phyloP scores from a whole-genome alignment of 495 filamentous ascomycete species.

The Neurospora sp. region DNA sequence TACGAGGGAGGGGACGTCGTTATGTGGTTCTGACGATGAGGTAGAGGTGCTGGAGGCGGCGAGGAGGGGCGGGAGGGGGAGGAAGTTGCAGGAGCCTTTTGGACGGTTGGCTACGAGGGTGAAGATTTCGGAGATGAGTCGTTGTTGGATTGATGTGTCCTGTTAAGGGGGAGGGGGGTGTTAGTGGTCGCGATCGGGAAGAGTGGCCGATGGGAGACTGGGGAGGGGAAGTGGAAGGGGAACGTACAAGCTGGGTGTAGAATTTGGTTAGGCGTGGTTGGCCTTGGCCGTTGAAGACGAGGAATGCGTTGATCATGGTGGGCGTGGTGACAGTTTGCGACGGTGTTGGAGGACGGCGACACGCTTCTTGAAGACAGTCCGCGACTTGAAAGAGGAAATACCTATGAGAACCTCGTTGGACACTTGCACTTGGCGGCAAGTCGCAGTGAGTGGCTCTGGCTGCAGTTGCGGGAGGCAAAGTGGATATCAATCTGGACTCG shows the following conservation, averaged over 20 bases:
- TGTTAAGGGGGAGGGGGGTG: constrained; percentile 23
- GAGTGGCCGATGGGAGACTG: background rate
- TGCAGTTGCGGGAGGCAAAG: background rate
- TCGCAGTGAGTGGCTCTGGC: background rate
- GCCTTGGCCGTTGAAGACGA: constrained; percentile 97
- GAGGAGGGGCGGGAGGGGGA: constrained; percentile 53
- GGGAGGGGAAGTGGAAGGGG: background rate
- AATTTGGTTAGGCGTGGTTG: constrained; percentile 96
- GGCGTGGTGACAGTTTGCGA: background rate
- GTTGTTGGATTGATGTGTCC: constrained; percentile 93
- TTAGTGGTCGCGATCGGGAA: constrained; percentile 4
- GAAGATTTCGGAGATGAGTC: constrained; percentile 95
- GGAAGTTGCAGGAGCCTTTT: constrained; percentile 88
- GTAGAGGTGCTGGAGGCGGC: constrained; percentile 36
- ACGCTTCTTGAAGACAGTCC: background rate
- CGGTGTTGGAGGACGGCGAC: background rate
- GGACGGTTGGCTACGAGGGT: constrained; percentile 87
- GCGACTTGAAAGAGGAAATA: background rate
- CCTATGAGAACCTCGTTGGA: background rate
- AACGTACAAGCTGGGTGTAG: constrained; percentile 86
- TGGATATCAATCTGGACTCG: background rate
- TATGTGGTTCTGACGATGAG: constrained; percentile 55
- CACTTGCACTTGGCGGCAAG: background rate
- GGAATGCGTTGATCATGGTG: constrained; percentile 94
- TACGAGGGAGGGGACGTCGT: constrained; percentile 86